Base-by-base conservation (phyloP, 768 basidiomycete genomes). In the Boletellus ananiceps region DNA sequence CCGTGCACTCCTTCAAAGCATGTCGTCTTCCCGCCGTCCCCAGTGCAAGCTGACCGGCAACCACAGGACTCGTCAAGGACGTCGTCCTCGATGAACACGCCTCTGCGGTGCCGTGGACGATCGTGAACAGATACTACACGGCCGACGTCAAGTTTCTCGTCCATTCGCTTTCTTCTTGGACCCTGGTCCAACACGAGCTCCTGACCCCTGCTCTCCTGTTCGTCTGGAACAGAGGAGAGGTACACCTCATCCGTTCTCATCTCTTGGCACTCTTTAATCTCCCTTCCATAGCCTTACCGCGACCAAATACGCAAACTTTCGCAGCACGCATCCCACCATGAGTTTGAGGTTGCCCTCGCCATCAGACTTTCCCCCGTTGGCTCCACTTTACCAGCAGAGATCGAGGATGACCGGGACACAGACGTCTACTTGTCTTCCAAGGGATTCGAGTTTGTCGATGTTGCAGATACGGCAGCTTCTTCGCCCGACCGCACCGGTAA, bases 81-180 rank as follows among this genome's bases (percentile, higher is more conserved):
- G 49, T 43, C 50, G 54, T 47, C 32, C 37, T 53, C 42, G 57
- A 56, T 21, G 60, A 62, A 21, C 52, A 55, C 11, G 25, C 52
- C 19, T 42, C 54, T 1, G 52, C 42, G 23, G 67, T 87, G 29
- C 83, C 84, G 9, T 91, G 87, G 88, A 85, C 79, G 36, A 86
- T 91, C 52, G 67, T 69, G 44, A 91, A 91, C 71, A 84, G 80
- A 64, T 93, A 93, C 67, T 93, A 92, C 69, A 79, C 79, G 13
- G 90, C 89, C 2, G 72, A 77, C 50, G 84, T 93, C 7, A 80
- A 82, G 52, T 90, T 92, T 61, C 69, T 80, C 31, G 69, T 75
- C 11, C 74, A 75, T 47, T 69, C 75, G 15, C 63, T 81, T 46
- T 67, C 71, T 27, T 71, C 74, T 11, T 71, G 79, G 51, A 65